Base-by-base conservation (phyloP, 768 basidiomycete genomes). In the Phaffia australis region DNA sequence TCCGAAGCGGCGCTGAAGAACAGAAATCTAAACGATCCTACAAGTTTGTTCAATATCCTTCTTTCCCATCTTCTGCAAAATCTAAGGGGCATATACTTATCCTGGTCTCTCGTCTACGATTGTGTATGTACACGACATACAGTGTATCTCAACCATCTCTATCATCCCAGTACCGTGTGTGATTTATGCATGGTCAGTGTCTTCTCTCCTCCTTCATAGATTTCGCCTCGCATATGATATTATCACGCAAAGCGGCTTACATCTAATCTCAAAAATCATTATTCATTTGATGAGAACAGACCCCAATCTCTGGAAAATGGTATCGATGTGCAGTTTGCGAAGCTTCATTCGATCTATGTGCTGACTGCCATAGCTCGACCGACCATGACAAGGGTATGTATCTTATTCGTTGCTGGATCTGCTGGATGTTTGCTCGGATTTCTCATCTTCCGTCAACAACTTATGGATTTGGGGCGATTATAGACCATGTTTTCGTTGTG, bases 251-350 rank as follows among this genome's bases (percentile, higher is more conserved):
- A 5, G 27, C 25, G 19, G 16, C 18, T 57, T 16, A 7, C n/a
- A 25, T 29, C 18, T 19, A 7, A 8, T 57, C 14, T 2, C 6
- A 18, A 29, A 19, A 29, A 8, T 57, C 27, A 29, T 19, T 27
- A 23, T 21, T 25, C 18, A 23, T 47, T 14, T 16, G 21, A 3
- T 5, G 11, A 11, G 11, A 35, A 2, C 63, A 64, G 66, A 81
- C 80, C 29, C 81, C 80, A 59, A 93, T 95, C 63, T 77, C 80
- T n/a, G 93, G 93, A 19, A 83, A 84, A 71, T 97, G 93, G 93
- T 87, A 85, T 76, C 83, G 87, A 71, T 97, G 93, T 72, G 89
- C 84, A 4, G 89, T 90, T 73, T 95, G 92, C 73, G 81, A 81
- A 0, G 71, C 69, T 5, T 75, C 75, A 7, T 85, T 83, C 71